phyloP scores from a whole-genome alignment of 2,329 filamentous ascomycete species.

The Beauveria caledonica region DNA sequence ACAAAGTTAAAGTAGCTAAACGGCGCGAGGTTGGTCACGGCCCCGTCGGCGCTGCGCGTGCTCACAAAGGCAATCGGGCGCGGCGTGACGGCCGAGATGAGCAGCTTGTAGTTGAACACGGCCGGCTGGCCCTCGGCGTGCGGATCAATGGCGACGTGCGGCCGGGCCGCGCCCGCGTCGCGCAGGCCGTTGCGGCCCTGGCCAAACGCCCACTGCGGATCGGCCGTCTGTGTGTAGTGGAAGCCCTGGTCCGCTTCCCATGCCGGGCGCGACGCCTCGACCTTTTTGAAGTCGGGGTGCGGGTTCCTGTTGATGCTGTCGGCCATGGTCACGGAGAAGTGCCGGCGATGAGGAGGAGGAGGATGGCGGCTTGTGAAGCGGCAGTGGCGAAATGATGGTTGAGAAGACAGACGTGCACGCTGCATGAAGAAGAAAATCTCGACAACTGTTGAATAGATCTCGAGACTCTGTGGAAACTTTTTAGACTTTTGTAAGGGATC shows the following conservation, averaged over 20 bases:
- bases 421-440: not conserved
- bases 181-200: slow-evolving; percentile 51
- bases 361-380: not conserved
- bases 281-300: slow-evolving; percentile 66
- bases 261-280: slow-evolving; percentile 57
- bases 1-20: slow-evolving; percentile 83
- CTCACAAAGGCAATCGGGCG: slow-evolving; percentile 66
- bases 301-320: slow-evolving; percentile 47
- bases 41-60: slow-evolving; percentile 51
- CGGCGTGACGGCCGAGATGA: slow-evolving; percentile 76
- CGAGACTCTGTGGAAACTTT: not conserved
- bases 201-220: slow-evolving; percentile 58
- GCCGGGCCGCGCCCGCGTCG: slow-evolving; percentile 25
- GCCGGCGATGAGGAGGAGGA: not conserved
- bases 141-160: slow-evolving; percentile 73
- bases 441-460: not conserved
- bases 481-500: too few relatives aligned
- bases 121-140: slow-evolving; percentile 60
- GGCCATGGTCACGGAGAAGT: slow-evolving; percentile 17
- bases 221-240: slow-evolving; percentile 53
- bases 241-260: slow-evolving; percentile 44
- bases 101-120: slow-evolving; percentile 79
- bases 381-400: not conserved
- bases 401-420: not conserved
- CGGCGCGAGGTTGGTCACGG: slow-evolving; percentile 65